Percentiles rank a stretch among this genome's conserved stretches.
phyloP scores from a whole-genome alignment of 331 rosid species.

The Rhamnella rubrinervis region DNA sequence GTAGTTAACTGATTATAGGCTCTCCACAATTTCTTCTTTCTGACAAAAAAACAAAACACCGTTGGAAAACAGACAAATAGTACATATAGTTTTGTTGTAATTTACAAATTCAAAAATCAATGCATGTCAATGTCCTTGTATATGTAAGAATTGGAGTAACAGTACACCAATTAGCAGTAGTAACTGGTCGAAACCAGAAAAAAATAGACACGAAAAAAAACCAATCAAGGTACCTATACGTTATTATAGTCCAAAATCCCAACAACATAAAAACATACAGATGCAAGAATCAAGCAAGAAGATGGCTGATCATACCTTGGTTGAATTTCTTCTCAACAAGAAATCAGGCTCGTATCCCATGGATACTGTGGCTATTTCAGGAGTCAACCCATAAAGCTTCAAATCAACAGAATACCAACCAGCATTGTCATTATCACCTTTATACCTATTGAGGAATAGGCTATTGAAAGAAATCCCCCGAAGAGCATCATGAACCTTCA shows the following conservation, averaged over 20 bases:
- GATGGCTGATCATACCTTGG: conserved; percentile 41
- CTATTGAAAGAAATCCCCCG: conserved; percentile 88
- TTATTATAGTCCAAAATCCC: not conserved
- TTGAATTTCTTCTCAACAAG: conserved; percentile 59
- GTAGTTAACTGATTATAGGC: conserved; percentile 52
- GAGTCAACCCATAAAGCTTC: conserved; percentile 73
- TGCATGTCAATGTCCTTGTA: not conserved
- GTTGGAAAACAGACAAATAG: no score
- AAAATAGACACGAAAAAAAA: not conserved
- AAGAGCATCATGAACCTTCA: conserved; percentile 79
- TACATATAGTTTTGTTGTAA: no score
- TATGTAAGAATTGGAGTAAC: no score
- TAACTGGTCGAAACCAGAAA: no score
- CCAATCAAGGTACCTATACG: not conserved
- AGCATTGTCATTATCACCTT: conserved; percentile 73
- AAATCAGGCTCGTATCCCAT: conserved; percentile 87
- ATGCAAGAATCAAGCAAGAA: not conserved
- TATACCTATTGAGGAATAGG: conserved; percentile 77
- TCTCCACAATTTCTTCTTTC: conserved; percentile 49
- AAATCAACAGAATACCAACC: conserved; percentile 97
- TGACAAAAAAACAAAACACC: conserved; percentile 22
- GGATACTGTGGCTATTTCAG: conserved; percentile 80
- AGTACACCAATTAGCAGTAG: no score
- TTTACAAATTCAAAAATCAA: not conserved
- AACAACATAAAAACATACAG: not conserved